A percentile compares a stretch with the other conserved stretches of the same genome.
These are phyloP conservation scores for Dittrichia graveolens DNA, from an alignment of 129 eudicot species.

Conservation along the genomic window DNA sequence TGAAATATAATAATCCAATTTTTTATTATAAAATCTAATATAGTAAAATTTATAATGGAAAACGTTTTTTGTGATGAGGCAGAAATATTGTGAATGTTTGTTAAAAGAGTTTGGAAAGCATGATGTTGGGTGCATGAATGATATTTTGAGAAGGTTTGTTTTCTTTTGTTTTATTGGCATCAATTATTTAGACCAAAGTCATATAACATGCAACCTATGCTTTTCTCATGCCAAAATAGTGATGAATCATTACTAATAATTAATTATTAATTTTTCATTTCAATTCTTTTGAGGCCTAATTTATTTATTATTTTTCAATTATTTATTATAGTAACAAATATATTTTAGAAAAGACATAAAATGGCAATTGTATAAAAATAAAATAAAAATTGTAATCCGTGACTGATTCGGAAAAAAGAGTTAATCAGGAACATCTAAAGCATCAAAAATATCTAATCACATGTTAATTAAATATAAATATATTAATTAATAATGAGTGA, in stretches of 20 bases:
- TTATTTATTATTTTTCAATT: too few relatives aligned
- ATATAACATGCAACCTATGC: conserved; percentile 38
- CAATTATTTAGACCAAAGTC: conserved; percentile 37
- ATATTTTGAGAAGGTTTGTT: conserved; percentile 7
- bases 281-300: neutral
- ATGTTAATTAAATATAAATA: too few relatives aligned
- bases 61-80: neutral
- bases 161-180: conserved; percentile 12
- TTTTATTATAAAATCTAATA: too few relatives aligned
- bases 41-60: neutral
- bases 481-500: too few relatives aligned
- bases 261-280: neutral
- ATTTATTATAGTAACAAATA: too few relatives aligned
- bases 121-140: conserved; percentile 25
- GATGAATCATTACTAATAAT: conserved; percentile 21
- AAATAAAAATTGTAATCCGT: too few relatives aligned
- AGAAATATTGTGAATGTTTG: conserved; percentile 14
- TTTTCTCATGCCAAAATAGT: conserved; percentile 42
- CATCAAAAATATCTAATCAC: too few relatives aligned
- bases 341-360: too few relatives aligned
- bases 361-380: too few relatives aligned
- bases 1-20: too few relatives aligned
- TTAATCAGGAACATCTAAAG: too few relatives aligned
- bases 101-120: conserved; percentile 28
- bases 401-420: too few relatives aligned